A percentile compares a stretch with the other conserved stretches of the same genome.
phyloP scores from a whole-genome alignment of 768 basidiomycete species.

The Candolleomyces eurysporus region DNA sequence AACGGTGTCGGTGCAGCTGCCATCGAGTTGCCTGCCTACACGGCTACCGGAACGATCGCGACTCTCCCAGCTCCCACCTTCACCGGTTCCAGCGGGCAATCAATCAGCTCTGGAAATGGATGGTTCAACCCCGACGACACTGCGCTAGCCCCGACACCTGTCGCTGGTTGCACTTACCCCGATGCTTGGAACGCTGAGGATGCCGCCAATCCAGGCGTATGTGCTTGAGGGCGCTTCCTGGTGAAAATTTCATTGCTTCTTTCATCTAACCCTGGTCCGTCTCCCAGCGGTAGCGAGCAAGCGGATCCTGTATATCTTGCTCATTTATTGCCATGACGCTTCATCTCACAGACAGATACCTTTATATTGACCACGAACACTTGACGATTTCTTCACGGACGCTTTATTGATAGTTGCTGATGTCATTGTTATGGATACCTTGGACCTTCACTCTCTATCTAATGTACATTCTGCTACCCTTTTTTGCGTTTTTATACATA shows the following conservation, averaged over 20 bases:
- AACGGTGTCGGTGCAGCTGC: slow-evolving; percentile 31
- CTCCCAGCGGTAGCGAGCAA: too few species aligned
- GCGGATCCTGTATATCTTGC: neutral
- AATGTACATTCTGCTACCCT: too few species aligned
- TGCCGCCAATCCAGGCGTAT: slow-evolving; percentile 25
- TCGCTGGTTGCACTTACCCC: slow-evolving; percentile 58
- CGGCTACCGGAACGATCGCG: slow-evolving; percentile 60
- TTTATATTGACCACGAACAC: neutral
- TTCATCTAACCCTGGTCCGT: too few species aligned
- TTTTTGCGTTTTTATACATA: neutral
- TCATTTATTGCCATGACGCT: neutral
- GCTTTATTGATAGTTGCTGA: neutral
- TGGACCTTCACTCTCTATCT: too few species aligned
- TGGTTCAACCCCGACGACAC: slow-evolving; percentile 58
- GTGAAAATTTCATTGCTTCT: too few species aligned
- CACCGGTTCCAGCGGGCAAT: slow-evolving; percentile 35
- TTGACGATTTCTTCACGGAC: neutral
- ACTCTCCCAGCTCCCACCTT: slow-evolving; percentile 50
- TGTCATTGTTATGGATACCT: neutral
- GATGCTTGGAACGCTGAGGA: slow-evolving; percentile 40
- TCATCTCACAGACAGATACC: neutral
- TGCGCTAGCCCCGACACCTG: slow-evolving; percentile 41
- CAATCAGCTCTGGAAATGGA: slow-evolving; percentile 43
- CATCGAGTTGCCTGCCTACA: slow-evolving; percentile 59
- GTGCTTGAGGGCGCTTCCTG: neutral